Conservation (phyloP, 192 early-diverging fungal genomes). For the Mortierella claussenii region DNA sequence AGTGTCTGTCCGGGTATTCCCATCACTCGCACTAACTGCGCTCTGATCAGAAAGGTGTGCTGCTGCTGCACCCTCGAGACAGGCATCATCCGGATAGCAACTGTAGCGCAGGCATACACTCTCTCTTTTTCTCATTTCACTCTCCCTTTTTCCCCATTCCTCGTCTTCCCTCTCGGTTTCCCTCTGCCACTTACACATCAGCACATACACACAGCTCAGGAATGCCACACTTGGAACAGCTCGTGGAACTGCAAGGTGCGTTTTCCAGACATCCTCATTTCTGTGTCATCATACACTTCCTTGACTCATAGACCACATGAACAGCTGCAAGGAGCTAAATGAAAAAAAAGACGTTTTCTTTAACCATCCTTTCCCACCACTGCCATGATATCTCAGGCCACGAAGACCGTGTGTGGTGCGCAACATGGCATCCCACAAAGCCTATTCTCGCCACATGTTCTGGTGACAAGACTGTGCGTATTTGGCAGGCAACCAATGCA, state of each 20-base stretch:
- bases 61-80: too few relatives aligned
- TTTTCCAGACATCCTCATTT: background rate
- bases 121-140: too few relatives aligned
- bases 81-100: too few relatives aligned
- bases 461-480: constrained; percentile 89
- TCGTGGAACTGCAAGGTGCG: constrained; percentile 69
- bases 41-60: too few relatives aligned
- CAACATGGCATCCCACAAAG: constrained; percentile 85
- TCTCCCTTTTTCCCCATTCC: background rate
- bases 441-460: constrained; percentile 82
- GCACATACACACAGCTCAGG: constrained; percentile 3
- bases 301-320: background rate
- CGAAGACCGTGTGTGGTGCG: constrained; percentile 87
- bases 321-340: too few relatives aligned
- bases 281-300: background rate
- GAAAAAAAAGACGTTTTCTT: too few relatives aligned
- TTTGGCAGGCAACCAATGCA: constrained; percentile 74
- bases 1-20: too few relatives aligned
- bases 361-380: too few relatives aligned
- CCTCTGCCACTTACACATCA: background rate
- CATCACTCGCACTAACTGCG: too few relatives aligned
- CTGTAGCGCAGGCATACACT: too few relatives aligned
- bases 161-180: background rate
- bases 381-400: constrained; percentile 68
- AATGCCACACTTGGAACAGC: constrained; percentile 64